Base-by-base conservation (phyloP, 345 rosid species). In the Rhizophora apiculata region DNA sequence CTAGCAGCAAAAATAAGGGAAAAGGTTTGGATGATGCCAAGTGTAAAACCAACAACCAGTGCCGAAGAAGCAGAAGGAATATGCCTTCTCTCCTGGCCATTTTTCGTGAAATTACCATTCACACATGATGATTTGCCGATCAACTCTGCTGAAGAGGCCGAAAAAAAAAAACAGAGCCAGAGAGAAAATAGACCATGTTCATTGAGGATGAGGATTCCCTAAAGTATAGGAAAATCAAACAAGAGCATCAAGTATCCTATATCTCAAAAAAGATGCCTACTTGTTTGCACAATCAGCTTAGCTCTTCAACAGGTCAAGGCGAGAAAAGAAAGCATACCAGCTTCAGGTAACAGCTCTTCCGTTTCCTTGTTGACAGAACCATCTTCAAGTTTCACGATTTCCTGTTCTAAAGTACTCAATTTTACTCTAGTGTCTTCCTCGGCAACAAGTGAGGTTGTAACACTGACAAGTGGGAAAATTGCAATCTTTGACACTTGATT, bases 61-160 rank as follows among this genome's bases (percentile, higher is more conserved):
- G 80, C 80, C n/a, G 76, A 71, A 57, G 80, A 63, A 56, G 80
- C 80, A n/a, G 80, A 76, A 46, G 80, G 76, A 29, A 76, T 76
- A 59, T 76, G 64, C 67, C 72, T 67, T 67, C 75, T 76, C 66
- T 56, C 57, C 22, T 27, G 10, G 5, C 39, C 37, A 3, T 31
- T 16, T 31, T 70, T 70, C 6, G 52, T 8, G 56, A 16, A 54
- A 70, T 6, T 29, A 62, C 51, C 53, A 62, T 49, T 62, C 27
- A 19, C 16, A 6, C 74, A 24, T 54, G 75, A 56, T 52, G 65
- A 69, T 61, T 72, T 54, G 64, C 58, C 20, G 0, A 62, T 27
- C 39, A 76, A 57, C 36, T 77, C 85, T 82, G 67, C 48, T 67
- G 19, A 53, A 9, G 30, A 56, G 60, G 16, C 26, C 24, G 10